A percentile compares a stretch with the other conserved stretches of the same genome.
phyloP scores from a whole-genome alignment of 2,329 filamentous ascomycete species.

The Epichloe typhina region DNA sequence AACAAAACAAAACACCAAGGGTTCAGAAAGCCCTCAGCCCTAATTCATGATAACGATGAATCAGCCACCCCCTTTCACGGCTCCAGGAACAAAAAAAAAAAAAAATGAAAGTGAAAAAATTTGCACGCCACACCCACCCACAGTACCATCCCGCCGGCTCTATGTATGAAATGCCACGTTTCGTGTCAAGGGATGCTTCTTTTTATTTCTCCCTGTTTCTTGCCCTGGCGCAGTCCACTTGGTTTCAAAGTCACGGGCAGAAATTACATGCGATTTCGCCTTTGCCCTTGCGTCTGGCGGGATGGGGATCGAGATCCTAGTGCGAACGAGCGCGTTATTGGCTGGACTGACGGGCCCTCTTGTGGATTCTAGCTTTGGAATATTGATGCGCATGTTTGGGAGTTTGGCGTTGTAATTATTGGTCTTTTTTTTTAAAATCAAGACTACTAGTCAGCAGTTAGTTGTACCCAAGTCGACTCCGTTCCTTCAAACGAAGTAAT shows the following conservation, averaged over 20 bases:
- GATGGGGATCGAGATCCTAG: background rate
- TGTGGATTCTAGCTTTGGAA: background rate
- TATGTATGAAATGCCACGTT: background rate
- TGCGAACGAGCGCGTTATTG: background rate
- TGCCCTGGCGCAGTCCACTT: background rate
- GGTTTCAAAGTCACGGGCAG: background rate
- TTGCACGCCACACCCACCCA: background rate
- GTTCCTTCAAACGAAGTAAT: background rate
- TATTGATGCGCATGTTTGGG: background rate
- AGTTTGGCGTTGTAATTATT: background rate
- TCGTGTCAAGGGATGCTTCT: background rate
- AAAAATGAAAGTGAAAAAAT: no score
- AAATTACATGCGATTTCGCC: no score
- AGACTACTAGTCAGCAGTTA: background rate
- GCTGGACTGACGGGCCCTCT: background rate
- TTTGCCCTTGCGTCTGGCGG: background rate
- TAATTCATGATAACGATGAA: background rate
- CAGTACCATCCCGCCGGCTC: background rate
- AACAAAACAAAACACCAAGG: background rate
- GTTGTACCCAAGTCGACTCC: background rate
- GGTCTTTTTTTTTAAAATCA: background rate
- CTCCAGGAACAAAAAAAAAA: background rate
- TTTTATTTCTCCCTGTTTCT: background rate
- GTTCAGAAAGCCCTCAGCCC: background rate
- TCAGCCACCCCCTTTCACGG: background rate